Evolutionary conservation across 2,329 filamentous ascomycete species (phyloP).

Genomic region (Emergomyces orientalis): DNA sequence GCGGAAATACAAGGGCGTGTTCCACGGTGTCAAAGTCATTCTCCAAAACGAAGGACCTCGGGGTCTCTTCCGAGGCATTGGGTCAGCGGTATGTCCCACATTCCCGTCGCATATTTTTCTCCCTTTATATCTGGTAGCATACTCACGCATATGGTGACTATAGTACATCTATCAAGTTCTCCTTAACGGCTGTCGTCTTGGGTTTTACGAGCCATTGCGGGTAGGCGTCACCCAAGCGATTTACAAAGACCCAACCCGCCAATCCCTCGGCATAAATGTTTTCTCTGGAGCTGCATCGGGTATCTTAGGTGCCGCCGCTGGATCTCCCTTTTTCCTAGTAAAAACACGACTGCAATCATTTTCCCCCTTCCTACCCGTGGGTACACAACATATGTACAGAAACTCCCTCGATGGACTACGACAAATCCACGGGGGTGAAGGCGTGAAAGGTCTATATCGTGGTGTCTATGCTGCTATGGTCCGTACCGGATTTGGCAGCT

Average conservation of each 20-base stretch:
- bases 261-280: constrained; percentile 86
- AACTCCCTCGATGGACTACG: constrained; percentile 75
- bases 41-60: constrained; percentile 77
- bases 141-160: not conserved
- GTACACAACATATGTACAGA: constrained; percentile 89
- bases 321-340: constrained; percentile 93
- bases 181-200: constrained; percentile 89
- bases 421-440: constrained; percentile 70
- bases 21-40: constrained; percentile 87
- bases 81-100: constrained; percentile 55
- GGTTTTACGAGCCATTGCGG: constrained; percentile 95
- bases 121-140: not conserved
- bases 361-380: constrained; percentile 84
- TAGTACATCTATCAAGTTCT: constrained; percentile 91
- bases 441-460: constrained; percentile 72
- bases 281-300: constrained; percentile 83
- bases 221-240: constrained; percentile 58
- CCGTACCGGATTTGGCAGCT: constrained; percentile 87
- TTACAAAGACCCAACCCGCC: constrained; percentile 62
- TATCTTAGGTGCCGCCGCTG: constrained; percentile 82
- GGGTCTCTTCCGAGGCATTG: constrained; percentile 80
- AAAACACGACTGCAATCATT: constrained; percentile 94
- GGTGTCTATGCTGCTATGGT: constrained; percentile 93
- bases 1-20: constrained; percentile 79
- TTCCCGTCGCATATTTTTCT: not conserved